These are phyloP conservation scores for Camelina neglecta DNA, from an alignment of 345 rosid genomes.

Conservation along the genomic window DNA sequence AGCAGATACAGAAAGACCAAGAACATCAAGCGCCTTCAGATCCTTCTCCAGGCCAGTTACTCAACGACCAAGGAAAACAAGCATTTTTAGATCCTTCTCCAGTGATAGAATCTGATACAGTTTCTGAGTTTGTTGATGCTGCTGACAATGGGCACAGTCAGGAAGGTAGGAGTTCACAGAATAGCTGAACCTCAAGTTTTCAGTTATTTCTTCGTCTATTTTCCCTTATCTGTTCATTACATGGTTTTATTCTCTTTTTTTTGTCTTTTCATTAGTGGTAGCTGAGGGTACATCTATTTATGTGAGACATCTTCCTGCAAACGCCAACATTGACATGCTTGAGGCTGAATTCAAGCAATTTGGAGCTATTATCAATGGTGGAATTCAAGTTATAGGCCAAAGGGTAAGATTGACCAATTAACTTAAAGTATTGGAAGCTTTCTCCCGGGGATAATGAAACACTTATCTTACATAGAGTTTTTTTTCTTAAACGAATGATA, in stretches of 20 bases:
- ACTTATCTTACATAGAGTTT: neutral
- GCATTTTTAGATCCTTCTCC: constrained; percentile 31
- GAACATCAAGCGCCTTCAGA: constrained; percentile 23
- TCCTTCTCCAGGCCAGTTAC: constrained; percentile 14
- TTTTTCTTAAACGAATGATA: neutral
- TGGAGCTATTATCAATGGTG: constrained; percentile 72
- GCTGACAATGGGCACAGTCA: constrained; percentile 62
- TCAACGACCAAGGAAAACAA: constrained; percentile 17
- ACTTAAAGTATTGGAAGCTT: neutral
- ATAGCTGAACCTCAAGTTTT: constrained; percentile 11
- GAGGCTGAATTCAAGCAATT: constrained; percentile 81
- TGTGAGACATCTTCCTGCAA: constrained; percentile 76
- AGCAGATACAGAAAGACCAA: constrained; percentile 25
- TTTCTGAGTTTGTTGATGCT: constrained; percentile 21
- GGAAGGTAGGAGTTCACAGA: constrained; percentile 51
- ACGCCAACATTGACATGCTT: constrained; percentile 60
- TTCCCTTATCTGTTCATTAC: constrained; percentile 23
- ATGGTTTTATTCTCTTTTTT: neutral
- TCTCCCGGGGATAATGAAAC: neutral
- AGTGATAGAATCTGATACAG: constrained; percentile 29
- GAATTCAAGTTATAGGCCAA: constrained; percentile 44
- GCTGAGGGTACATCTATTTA: constrained; percentile 82
- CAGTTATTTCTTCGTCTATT: neutral
- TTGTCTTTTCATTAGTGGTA: constrained; percentile 29
- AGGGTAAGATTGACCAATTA: constrained; percentile 15